Evolutionary conservation across 106 monocot genomes (phyloP).

Genomic region (Cymbidium sinense): DNA sequence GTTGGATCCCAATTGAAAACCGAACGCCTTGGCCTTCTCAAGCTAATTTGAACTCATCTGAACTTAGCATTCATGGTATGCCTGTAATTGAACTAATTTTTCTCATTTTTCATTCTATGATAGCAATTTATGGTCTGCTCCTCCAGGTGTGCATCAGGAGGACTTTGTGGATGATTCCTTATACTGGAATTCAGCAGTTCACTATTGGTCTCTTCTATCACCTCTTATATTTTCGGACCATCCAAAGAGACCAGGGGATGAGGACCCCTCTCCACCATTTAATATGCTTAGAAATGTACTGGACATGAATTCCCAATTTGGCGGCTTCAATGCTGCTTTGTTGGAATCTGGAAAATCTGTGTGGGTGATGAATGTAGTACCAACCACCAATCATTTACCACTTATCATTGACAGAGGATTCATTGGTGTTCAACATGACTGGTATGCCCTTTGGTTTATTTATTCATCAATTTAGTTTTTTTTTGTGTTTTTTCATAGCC

Average conservation of each 20-base stretch:
- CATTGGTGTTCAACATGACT: constrained; percentile 96
- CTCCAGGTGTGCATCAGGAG: constrained; percentile 53
- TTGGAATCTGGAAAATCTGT: constrained; percentile 75
- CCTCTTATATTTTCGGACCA: constrained; percentile 95
- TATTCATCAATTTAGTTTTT: no score
- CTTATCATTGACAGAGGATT: constrained; percentile 84
- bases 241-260: constrained; percentile 95
- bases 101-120: background rate
- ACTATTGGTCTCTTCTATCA: constrained; percentile 91
- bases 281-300: constrained; percentile 94
- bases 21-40: constrained; percentile 60
- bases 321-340: constrained; percentile 87
- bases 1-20: constrained; percentile 84
- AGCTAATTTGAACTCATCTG: constrained; percentile 45
- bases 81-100: background rate
- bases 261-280: constrained; percentile 87
- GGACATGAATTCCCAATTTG: constrained; percentile 88
- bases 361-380: constrained; percentile 99
- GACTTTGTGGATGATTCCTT: constrained; percentile 55
- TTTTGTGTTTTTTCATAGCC: no score
- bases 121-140: background rate
- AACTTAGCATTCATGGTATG: constrained; percentile 72
- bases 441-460: constrained; percentile 28
- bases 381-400: constrained; percentile 49
- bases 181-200: constrained; percentile 50